Conservation (phyloP, 2,329 filamentous ascomycete species). For the Alternaria infectoria region DNA sequence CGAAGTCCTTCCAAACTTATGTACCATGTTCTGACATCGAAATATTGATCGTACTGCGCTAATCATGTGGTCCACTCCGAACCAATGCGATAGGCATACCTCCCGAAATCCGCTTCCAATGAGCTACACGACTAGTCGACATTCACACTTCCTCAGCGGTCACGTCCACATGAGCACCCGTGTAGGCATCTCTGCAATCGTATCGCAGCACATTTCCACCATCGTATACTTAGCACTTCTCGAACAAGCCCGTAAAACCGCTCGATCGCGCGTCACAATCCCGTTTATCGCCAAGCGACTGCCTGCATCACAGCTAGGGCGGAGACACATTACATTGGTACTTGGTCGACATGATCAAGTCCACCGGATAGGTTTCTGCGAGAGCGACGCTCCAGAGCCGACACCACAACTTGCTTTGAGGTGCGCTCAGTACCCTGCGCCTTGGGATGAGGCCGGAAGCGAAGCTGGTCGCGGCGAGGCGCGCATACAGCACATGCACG, state of each 20-base stretch:
- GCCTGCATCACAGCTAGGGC: background rate
- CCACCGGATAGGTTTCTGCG: background rate
- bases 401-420: background rate
- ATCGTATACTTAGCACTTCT: background rate
- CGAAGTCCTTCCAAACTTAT: background rate
- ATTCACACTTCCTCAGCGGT: background rate
- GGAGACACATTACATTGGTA: background rate
- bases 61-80: background rate
- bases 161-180: background rate
- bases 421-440: background rate
- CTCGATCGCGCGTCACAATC: background rate
- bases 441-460: background rate
- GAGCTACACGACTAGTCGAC: background rate
- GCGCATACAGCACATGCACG: background rate
- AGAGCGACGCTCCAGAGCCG: background rate
- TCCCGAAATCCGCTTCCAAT: background rate
- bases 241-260: background rate
- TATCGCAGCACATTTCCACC: background rate
- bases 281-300: background rate
- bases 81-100: background rate
- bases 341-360: background rate
- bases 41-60: background rate
- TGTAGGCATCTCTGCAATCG: background rate
- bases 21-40: background rate
- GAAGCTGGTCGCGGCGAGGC: background rate